phyloP scores from a whole-genome alignment of 345 rosid genomes.

The Sonneratia caseolaris region DNA sequence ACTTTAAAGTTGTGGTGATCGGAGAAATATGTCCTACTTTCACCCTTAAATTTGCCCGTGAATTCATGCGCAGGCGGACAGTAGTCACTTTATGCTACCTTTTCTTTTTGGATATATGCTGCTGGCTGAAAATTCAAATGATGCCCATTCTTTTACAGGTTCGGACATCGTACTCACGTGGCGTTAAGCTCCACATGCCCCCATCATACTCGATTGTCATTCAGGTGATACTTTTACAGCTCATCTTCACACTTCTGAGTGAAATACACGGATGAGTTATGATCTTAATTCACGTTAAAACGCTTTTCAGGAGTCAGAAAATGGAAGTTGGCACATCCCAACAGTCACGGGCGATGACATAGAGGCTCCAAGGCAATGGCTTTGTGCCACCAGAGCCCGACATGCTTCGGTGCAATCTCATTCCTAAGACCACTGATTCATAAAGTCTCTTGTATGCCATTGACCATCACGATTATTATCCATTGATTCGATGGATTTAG shows the following conservation, averaged over 20 bases:
- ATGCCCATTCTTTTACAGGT: constrained; percentile 36
- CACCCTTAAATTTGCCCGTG: no score
- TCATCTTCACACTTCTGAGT: neutral
- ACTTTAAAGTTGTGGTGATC: no score
- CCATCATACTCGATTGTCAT: constrained; percentile 91
- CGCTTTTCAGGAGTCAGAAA: constrained; percentile 67
- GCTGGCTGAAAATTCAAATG: neutral
- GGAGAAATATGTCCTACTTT: no score
- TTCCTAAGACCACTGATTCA: neutral
- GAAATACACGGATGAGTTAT: neutral
- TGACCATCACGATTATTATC: neutral
- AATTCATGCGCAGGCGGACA: no score
- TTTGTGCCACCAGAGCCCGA: constrained; percentile 49
- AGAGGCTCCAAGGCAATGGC: constrained; percentile 65
- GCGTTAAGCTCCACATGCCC: constrained; percentile 62
- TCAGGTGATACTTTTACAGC: constrained; percentile 42
- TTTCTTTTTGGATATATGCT: no score
- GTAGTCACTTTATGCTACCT: no score
- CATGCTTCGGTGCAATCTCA: neutral
- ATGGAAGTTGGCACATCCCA: constrained; percentile 88
- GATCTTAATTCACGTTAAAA: neutral
- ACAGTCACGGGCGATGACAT: constrained; percentile 47
- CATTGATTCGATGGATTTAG: neutral
- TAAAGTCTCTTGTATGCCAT: neutral
- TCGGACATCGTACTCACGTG: constrained; percentile 41